Percentiles rank a stretch among this genome's conserved stretches.
Conservation (phyloP, 2,329 filamentous ascomycete genomes). For the Penicillium sp. region DNA sequence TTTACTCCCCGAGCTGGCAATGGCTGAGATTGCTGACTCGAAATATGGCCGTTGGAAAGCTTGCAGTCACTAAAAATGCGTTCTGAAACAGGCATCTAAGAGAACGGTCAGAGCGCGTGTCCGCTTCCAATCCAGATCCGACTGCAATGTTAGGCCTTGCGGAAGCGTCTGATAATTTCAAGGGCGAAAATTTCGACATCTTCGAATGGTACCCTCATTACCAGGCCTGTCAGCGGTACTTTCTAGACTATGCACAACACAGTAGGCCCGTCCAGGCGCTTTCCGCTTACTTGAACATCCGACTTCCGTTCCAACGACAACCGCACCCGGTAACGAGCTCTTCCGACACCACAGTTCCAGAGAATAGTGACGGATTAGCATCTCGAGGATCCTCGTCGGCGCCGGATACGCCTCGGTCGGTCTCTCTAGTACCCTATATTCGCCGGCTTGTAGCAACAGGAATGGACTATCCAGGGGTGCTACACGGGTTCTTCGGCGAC, state of each 20-base stretch:
- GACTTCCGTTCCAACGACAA: slow-evolving; percentile 79
- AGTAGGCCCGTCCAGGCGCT: slow-evolving; percentile 82
- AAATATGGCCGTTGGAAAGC: neutral
- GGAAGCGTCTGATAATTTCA: slow-evolving; percentile 41
- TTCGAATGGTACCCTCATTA: slow-evolving; percentile 93
- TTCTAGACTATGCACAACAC: slow-evolving; percentile 89
- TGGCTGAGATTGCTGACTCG: neutral
- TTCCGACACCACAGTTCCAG: slow-evolving; percentile 34
- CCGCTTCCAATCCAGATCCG: slow-evolving; percentile 40
- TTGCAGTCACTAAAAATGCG: slow-evolving; percentile 20
- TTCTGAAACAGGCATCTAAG: slow-evolving; percentile 26
- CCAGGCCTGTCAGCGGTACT: slow-evolving; percentile 87
- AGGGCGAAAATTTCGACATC: slow-evolving; percentile 62
- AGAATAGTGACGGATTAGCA: slow-evolving; percentile 47
- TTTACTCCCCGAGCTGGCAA: neutral
- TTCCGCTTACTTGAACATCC: slow-evolving; percentile 89
- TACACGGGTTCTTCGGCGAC: slow-evolving; percentile 97
- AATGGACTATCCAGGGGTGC: slow-evolving; percentile 82
- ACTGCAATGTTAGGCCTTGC: slow-evolving; percentile 43
- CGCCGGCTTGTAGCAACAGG: slow-evolving; percentile 88
- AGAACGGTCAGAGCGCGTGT: slow-evolving; percentile 22
- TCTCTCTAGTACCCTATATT: slow-evolving; percentile 86
- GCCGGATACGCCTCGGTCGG: slow-evolving; percentile 45
- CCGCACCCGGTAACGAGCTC: slow-evolving; percentile 54
- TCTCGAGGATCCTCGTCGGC: slow-evolving; percentile 42